These are phyloP conservation scores for Fragaria iinumae DNA, from an alignment of 306 rosid species.

Conservation along the genomic window DNA sequence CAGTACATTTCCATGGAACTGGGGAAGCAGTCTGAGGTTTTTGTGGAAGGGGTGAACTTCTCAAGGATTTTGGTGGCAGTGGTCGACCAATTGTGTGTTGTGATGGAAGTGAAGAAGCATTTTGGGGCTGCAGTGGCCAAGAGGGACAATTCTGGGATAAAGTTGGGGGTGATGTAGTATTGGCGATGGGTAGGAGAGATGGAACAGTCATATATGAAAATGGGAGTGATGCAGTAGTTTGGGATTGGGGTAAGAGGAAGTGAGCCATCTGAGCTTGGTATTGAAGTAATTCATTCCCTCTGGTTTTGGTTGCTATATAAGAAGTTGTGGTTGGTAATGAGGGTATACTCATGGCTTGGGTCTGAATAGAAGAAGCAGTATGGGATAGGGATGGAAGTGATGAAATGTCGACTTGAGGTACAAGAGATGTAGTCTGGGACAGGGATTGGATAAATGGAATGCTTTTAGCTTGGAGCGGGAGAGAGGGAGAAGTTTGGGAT, in stretches of 20 bases:
- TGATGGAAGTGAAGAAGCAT: background rate
- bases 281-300: background rate
- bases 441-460: slow-evolving; percentile 2
- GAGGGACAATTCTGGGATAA: background rate
- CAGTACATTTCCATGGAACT: background rate
- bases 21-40: background rate
- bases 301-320: background rate
- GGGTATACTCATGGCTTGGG: background rate
- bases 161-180: background rate
- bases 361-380: background rate
- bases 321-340: background rate
- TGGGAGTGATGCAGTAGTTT: background rate
- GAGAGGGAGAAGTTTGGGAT: background rate
- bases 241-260: background rate
- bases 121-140: background rate
- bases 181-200: background rate
- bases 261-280: background rate
- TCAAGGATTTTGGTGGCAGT: background rate
- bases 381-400: background rate
- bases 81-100: background rate
- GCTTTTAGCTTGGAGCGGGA: background rate
- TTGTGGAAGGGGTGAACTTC: background rate
- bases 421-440: background rate
- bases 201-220: background rate
- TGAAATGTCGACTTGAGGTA: background rate